Base-by-base conservation (phyloP, 2,329 filamentous ascomycete genomes). In the Sphaerulina musiva region DNA sequence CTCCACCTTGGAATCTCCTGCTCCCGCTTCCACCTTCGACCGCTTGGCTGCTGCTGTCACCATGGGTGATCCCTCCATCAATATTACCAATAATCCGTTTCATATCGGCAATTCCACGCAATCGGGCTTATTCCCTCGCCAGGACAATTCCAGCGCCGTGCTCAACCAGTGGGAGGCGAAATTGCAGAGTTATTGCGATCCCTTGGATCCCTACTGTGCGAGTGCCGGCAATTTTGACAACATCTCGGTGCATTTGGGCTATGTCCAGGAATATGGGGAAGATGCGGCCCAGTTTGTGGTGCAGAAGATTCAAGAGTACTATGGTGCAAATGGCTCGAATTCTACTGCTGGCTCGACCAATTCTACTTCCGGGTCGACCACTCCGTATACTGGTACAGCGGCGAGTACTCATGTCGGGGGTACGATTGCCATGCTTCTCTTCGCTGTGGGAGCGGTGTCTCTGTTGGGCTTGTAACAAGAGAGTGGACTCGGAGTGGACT, bases 101-200 rank as follows among this genome's bases (percentile, higher is more conserved):
- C 59, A 60, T 39, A 58, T 62, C 11, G 59, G 59, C 3, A 62
- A 60, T 34, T 54, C 59, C 7, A 59, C 56, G 12, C 56, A 55
- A 26, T 39, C 53, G 20, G 58, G 55, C n/a, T n/a, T 62, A 11
- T 62, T 60, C 39, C 46, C 53, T 2, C 58, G 59, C 11, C 41
- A 23, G 6, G 38, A 45, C 6, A 53, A 59, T 17, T 46, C 54
- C 12, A 44, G 34, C 9, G 38, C 38, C 4, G 46, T 51, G 12
- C 54, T 62, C 46, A 51, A 50, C n/a, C 53, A 51, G 2, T 46
- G 59, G 0, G 46, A 46, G 3, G 17, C 34, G 4, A 51, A 52
- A n/a, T 34, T 34, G 2, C 54, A 59, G 56, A 55, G 48, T 32
- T 62, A 62, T 50, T 62, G 59, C 43, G 55, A 60, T 29, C 48